Evolutionary conservation across 805 yeast genomes (phyloP).

Genomic region (Kazachstania bromeliacearum): DNA sequence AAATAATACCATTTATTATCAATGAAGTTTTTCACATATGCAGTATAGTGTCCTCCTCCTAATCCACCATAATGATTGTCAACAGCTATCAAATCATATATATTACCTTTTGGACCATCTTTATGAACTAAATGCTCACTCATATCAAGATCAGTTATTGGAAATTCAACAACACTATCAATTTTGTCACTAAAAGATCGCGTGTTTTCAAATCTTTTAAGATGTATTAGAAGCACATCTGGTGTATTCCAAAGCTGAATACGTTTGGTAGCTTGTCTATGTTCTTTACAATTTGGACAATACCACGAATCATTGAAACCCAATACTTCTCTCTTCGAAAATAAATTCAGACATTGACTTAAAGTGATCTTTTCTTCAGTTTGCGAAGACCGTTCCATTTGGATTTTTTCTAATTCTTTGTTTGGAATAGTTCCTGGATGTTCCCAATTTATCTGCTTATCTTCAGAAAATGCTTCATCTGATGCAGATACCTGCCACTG

Average conservation of each 20-base stretch:
- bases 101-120: conserved; percentile 20
- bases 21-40: conserved; percentile 70
- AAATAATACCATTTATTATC: conserved; percentile 81
- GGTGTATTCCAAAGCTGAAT: conserved; percentile 93
- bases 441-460: conserved; percentile 49
- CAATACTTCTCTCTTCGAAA: conserved; percentile 73
- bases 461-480: conserved; percentile 44
- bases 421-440: conserved; percentile 41
- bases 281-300: conserved; percentile 83
- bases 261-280: conserved; percentile 81
- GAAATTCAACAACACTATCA: conserved; percentile 76
- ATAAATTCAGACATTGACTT: conserved; percentile 63
- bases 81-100: conserved; percentile 84
- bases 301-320: conserved; percentile 91
- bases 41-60: conserved; percentile 97
- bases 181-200: conserved; percentile 84
- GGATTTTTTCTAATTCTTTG: conserved; percentile 44
- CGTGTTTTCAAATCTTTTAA: conserved; percentile 82
- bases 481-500: conserved; percentile 51
- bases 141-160: conserved; percentile 74
- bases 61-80: conserved; percentile 94
- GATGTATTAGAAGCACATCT: conserved; percentile 78
- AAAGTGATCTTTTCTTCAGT: conserved; percentile 42
- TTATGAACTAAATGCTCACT: conserved; percentile 41
- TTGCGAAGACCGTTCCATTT: conserved; percentile 22